These are phyloP conservation scores for Xylariaceae sp. DNA, from an alignment of 2,329 filamentous ascomycete species.

Conservation along the genomic window DNA sequence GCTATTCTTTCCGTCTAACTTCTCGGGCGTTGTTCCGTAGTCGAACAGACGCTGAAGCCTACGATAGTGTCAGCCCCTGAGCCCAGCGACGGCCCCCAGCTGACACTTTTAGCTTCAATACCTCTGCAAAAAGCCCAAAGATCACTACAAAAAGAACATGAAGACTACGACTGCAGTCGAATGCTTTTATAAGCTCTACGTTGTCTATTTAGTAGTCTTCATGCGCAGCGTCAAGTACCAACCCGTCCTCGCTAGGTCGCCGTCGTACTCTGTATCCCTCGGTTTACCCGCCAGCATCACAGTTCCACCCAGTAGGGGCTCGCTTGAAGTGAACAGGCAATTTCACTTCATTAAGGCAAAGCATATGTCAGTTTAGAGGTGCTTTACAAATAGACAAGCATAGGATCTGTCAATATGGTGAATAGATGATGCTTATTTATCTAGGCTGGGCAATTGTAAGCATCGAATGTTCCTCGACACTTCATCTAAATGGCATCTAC, in stretches of 20 bases:
- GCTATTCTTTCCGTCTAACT: neutral
- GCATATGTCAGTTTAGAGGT: conserved; percentile 18
- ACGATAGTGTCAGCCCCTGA: conserved; percentile 24
- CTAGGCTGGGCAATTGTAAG: neutral
- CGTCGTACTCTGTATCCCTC: conserved; percentile 19
- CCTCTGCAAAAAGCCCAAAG: neutral
- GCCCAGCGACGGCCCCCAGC: neutral
- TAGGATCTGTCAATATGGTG: conserved; percentile 8
- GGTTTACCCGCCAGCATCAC: conserved; percentile 24
- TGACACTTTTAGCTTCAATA: neutral
- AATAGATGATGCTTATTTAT: conserved; percentile 19
- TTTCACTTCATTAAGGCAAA: conserved; percentile 36
- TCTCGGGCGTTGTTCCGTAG: neutral
- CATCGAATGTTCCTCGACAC: too few relatives aligned
- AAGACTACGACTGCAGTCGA: neutral
- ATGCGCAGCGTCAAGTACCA: neutral
- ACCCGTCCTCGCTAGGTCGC: conserved; percentile 10
- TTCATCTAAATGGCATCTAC: neutral
- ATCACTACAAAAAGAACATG: neutral
- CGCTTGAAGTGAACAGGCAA: conserved; percentile 35
- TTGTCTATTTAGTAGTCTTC: neutral
- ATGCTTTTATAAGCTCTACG: neutral
- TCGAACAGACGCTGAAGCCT: neutral
- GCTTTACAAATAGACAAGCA: conserved; percentile 4
- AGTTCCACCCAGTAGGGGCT: conserved; percentile 14